These are phyloP conservation scores for Claviceps sp. DNA, from an alignment of 2,329 filamentous ascomycete genomes.

Conservation along the genomic window DNA sequence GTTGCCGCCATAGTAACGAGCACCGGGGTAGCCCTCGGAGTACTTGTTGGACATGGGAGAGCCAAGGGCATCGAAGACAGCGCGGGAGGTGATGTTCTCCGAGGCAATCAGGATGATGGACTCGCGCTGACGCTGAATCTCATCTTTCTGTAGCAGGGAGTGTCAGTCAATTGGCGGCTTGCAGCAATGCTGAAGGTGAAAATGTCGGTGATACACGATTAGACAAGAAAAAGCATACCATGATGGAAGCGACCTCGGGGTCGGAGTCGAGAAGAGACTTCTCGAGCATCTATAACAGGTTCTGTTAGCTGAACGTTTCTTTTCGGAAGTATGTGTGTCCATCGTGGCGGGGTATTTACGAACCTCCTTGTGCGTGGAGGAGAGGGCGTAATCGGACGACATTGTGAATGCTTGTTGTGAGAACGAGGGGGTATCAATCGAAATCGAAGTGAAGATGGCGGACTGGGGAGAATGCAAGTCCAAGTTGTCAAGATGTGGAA, in stretches of 20 bases:
- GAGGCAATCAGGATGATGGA: conserved; percentile 98
- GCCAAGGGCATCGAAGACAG: conserved; percentile 94
- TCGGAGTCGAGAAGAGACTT: conserved; percentile 84
- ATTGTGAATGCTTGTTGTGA: conserved; percentile 17
- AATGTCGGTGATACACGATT: not conserved
- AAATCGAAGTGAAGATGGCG: not conserved
- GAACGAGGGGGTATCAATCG: not conserved
- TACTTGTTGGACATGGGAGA: conserved; percentile 98
- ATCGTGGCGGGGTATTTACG: conserved; percentile 13
- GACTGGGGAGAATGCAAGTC: not conserved
- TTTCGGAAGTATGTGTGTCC: not conserved
- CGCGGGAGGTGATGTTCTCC: conserved; percentile 97
- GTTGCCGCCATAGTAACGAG: conserved; percentile 98
- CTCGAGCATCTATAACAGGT: conserved; percentile 66
- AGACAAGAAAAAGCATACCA: conserved; percentile 46
- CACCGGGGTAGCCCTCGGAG: conserved; percentile 95
- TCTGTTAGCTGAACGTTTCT: not conserved
- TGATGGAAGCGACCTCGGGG: conserved; percentile 89
- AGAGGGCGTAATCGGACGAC: conserved; percentile 38
- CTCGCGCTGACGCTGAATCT: conserved; percentile 94
- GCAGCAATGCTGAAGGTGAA: not conserved
- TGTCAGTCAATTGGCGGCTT: conserved; percentile 24
- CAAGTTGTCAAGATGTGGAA: not conserved
- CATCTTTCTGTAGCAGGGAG: conserved; percentile 51
- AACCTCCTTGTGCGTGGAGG: conserved; percentile 41